Conservation (phyloP, 1,284 basidiomycete species). For the Sporisorium reilianum region DNA sequence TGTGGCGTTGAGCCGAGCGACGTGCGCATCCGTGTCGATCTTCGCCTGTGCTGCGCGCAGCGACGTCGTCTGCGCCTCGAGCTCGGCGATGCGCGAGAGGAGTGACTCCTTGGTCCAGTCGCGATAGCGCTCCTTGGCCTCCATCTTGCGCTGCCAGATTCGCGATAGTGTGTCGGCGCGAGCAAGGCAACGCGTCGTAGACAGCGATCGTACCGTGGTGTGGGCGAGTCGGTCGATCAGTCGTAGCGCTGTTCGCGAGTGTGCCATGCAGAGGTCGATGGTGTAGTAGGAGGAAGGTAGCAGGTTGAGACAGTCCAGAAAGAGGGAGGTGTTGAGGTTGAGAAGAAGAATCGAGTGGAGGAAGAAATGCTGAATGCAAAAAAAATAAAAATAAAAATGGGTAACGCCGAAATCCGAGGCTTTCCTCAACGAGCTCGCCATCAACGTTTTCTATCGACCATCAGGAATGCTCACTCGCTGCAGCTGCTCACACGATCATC, state of each 20-base stretch:
- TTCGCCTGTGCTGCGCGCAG: constrained; percentile 11
- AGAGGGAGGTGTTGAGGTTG: not conserved
- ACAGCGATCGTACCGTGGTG: not conserved
- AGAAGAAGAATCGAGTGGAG: constrained; percentile 6
- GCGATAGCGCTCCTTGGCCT: constrained; percentile 43
- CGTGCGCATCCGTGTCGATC: constrained; percentile 5
- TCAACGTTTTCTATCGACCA: constrained; percentile 4
- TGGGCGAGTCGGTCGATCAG: not conserved
- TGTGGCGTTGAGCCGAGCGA: not conserved
- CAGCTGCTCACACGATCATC: not conserved
- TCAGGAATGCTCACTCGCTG: not conserved
- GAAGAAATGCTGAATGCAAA: constrained; percentile 6
- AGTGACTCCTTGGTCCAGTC: constrained; percentile 51
- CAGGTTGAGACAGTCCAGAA: not conserved
- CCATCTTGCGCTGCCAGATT: constrained; percentile 51
- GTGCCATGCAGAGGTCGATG: constrained; percentile 13
- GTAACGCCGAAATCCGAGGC: constrained; percentile 5
- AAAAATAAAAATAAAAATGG: constrained; percentile 11
- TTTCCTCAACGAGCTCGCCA: not conserved
- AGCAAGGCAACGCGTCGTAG: not conserved
- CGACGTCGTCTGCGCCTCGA: constrained; percentile 41
- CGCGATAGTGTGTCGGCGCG: constrained; percentile 10
- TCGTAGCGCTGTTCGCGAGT: not conserved
- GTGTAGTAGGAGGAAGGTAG: not conserved
- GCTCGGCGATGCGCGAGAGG: constrained; percentile 54